phyloP scores from a whole-genome alignment of 768 basidiomycete species.

The Inosperma sp. region DNA sequence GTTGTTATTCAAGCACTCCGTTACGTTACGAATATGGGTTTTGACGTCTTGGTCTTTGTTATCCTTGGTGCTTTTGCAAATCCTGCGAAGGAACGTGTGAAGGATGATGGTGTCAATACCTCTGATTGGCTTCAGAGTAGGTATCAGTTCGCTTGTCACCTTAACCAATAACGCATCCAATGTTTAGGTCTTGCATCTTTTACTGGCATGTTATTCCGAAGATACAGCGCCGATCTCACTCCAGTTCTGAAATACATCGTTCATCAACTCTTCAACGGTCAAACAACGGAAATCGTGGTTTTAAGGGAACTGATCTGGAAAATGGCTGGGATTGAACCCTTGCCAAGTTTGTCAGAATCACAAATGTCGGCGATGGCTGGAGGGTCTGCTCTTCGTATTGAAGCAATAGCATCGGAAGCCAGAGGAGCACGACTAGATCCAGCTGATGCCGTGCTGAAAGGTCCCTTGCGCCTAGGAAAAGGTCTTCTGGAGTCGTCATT shows the following conservation, averaged over 20 bases:
- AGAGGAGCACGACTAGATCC: slow-evolving; percentile 73
- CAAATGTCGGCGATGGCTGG: slow-evolving; percentile 91
- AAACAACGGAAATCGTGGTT: slow-evolving; percentile 85
- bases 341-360: slow-evolving; percentile 82
- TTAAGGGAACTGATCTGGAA: slow-evolving; percentile 91
- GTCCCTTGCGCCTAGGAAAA: slow-evolving; percentile 62
- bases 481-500: slow-evolving; percentile 63
- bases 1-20: slow-evolving; percentile 87
- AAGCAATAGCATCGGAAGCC: slow-evolving; percentile 76
- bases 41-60: slow-evolving; percentile 86
- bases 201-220: slow-evolving; percentile 85
- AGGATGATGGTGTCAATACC: slow-evolving; percentile 88
- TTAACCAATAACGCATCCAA: slow-evolving; percentile 14
- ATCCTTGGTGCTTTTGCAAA: slow-evolving; percentile 86
- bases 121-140: slow-evolving; percentile 90
- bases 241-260: slow-evolving; percentile 87
- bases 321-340: slow-evolving; percentile 91
- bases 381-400: slow-evolving; percentile 79
- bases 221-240: slow-evolving; percentile 78
- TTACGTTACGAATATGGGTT: slow-evolving; percentile 89
- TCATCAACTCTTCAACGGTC: slow-evolving; percentile 79
- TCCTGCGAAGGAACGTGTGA: slow-evolving; percentile 73
- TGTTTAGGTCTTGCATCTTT: slow-evolving; percentile 82
- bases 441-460: slow-evolving; percentile 57
- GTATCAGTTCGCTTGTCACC: slow-evolving; percentile 28